Evolutionary conservation across 148 eudicot genomes (phyloP).

Genomic region (Cornus controversa): DNA sequence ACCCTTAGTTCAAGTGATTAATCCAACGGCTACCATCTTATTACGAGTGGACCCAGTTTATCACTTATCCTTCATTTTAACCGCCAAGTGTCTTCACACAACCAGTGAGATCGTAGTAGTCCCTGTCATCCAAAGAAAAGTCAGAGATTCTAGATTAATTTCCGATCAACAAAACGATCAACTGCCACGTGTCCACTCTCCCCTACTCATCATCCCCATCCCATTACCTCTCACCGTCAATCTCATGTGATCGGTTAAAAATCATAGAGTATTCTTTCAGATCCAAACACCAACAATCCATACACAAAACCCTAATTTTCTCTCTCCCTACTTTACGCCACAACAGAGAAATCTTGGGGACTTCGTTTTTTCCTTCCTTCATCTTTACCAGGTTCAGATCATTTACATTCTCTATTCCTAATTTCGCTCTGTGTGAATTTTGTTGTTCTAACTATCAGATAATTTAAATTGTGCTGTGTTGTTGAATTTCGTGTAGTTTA

Average conservation of each 20-base stretch:
- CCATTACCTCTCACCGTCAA: neutral
- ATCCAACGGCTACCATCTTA: no score
- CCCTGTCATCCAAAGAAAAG: neutral
- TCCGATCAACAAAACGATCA: neutral
- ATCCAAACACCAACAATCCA: neutral
- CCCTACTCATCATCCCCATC: conserved; percentile 13
- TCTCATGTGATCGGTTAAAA: conserved; percentile 4
- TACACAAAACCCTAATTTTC: neutral
- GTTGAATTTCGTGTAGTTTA: neutral
- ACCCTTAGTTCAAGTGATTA: no score
- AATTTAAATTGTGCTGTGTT: neutral
- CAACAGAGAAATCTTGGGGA: neutral
- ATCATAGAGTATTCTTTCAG: conserved; percentile 10
- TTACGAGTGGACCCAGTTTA: no score
- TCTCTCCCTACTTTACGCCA: neutral
- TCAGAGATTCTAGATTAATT: conserved; percentile 7
- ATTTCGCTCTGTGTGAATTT: no score
- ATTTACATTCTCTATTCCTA: neutral
- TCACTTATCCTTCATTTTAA: no score
- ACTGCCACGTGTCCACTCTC: conserved; percentile 15
- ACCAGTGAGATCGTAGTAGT: no score
- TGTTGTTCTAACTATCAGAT: no score
- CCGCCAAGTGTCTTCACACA: no score
- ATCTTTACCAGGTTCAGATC: neutral
- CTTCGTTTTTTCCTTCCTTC: neutral